phyloP scores from a whole-genome alignment of 306 rosid species.

The Alnus rubra region DNA sequence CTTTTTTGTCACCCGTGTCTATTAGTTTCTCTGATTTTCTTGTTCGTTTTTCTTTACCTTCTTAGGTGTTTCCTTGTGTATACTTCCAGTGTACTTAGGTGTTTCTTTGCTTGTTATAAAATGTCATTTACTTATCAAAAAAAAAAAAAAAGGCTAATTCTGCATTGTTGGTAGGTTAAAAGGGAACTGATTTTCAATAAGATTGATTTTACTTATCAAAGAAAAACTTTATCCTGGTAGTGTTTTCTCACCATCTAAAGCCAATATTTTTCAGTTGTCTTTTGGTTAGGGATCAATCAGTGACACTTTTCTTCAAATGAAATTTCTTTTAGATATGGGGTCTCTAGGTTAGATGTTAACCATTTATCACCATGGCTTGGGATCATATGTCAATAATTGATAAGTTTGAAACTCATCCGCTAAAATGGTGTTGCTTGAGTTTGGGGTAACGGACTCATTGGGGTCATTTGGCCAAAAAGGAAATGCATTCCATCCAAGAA shows the following conservation, averaged over 20 bases:
- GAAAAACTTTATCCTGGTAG: too few species aligned
- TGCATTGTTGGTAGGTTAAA: neutral
- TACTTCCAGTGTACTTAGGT: too few species aligned
- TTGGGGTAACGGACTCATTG: neutral
- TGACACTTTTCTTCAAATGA: neutral
- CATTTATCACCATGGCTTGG: neutral
- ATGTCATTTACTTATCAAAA: too few species aligned
- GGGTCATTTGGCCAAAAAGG: neutral
- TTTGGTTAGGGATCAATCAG: neutral
- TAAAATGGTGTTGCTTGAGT: neutral
- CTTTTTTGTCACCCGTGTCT: too few species aligned
- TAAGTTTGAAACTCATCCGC: neutral
- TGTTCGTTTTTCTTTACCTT: too few species aligned
- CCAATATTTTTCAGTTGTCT: neutral
- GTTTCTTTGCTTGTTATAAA: too few species aligned
- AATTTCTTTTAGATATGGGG: neutral
- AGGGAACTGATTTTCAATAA: neutral
- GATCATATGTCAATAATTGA: neutral
- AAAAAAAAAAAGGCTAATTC: neutral
- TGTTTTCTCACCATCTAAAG: too few species aligned
- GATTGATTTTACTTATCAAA: too few species aligned
- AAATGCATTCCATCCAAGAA: neutral
- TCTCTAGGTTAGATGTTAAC: neutral
- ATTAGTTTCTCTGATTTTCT: too few species aligned
- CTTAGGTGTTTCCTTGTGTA: too few species aligned